Conservation (phyloP, 169 alveolate species). For the Cytauxzoon felis region DNA sequence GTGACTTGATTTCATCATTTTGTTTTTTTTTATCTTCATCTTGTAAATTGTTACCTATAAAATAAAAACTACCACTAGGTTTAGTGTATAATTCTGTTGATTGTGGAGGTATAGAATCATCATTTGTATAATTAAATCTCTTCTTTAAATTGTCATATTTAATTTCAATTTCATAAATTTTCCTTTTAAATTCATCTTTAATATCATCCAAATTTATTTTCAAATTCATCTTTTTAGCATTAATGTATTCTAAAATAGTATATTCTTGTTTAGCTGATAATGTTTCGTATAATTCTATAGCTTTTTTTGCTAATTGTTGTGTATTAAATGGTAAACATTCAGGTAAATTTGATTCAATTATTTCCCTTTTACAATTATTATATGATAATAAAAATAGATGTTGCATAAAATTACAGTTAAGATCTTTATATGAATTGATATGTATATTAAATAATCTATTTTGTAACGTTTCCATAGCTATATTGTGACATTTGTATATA, state of each 20-base stretch:
- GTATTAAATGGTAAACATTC: constrained; percentile 47
- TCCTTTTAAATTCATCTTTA: background rate
- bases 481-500: background rate
- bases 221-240: background rate
- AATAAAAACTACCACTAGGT: no score
- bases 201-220: background rate
- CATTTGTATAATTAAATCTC: background rate
- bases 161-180: background rate
- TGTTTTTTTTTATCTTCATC: no score
- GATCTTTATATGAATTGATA: constrained; percentile 2
- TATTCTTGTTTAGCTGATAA: background rate
- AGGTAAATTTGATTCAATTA: constrained; percentile 31
- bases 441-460: constrained; percentile 20
- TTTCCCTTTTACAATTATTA: constrained; percentile 12
- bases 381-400: constrained; percentile 5
- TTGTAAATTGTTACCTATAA: no score
- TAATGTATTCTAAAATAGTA: background rate
- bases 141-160: background rate
- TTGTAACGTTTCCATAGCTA: constrained; percentile 4
- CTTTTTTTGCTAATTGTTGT: constrained; percentile 34
- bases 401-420: background rate
- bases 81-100: no score
- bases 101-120: no score
- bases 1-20: no score
- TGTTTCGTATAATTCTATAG: background rate